Percentiles rank a stretch among this genome's conserved stretches.
Evolutionary conservation across 2,329 filamentous ascomycete species (phyloP).

Genomic region (Proliferodiscus dingleyae): DNA sequence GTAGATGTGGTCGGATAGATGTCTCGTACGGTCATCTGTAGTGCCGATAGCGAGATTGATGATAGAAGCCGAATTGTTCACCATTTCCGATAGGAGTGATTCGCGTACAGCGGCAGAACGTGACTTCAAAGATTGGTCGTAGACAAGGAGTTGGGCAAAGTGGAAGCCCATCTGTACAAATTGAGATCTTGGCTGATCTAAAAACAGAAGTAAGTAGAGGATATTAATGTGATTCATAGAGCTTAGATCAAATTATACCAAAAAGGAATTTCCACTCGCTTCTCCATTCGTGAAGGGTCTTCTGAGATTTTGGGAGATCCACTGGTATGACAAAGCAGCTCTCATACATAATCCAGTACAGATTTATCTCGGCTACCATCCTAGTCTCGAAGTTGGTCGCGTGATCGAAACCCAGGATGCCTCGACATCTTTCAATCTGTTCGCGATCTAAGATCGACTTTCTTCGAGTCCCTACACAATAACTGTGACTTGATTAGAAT

Average conservation of each 20-base stretch:
- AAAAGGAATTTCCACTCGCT: constrained; percentile 37
- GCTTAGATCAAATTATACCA: constrained; percentile 22
- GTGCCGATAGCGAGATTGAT: constrained; percentile 40
- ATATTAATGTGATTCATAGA: background rate
- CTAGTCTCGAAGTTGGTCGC: constrained; percentile 41
- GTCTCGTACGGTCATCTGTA: constrained; percentile 38
- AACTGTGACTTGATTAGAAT: constrained; percentile 21
- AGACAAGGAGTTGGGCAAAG: constrained; percentile 40
- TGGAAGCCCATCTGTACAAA: constrained; percentile 43
- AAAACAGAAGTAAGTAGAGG: background rate
- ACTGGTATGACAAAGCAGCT: constrained; percentile 29
- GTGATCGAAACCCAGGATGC: constrained; percentile 34
- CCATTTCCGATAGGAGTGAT: constrained; percentile 37
- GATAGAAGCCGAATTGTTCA: constrained; percentile 36
- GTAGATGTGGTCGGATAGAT: constrained; percentile 43
- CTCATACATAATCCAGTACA: constrained; percentile 43
- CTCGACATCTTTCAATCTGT: constrained; percentile 36
- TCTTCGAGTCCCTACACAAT: constrained; percentile 39
- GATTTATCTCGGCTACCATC: constrained; percentile 41
- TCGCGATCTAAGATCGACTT: constrained; percentile 33
- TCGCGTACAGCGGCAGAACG: constrained; percentile 32
- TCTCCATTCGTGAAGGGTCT: constrained; percentile 35
- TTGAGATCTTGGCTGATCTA: constrained; percentile 40
- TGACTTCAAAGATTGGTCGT: constrained; percentile 37
- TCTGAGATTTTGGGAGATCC: constrained; percentile 33